A percentile compares a stretch with the other conserved stretches of the same genome.
phyloP scores from a whole-genome alignment of 2,329 filamentous ascomycete genomes.

The Botrytis pseudocinerea region DNA sequence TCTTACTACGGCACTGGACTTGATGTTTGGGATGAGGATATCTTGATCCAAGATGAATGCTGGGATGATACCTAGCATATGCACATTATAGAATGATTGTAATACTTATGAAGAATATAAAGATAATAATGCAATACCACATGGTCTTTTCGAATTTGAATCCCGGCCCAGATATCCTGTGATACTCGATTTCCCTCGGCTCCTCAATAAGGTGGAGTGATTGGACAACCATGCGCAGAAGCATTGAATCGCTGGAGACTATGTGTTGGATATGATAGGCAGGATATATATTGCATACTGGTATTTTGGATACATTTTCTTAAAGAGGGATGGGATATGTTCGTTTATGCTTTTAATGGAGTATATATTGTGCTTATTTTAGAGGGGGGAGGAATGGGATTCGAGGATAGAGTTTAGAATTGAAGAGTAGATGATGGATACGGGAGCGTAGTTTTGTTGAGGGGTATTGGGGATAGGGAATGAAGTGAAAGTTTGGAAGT shows the following conservation, averaged over 20 bases:
- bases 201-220: background rate
- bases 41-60: conserved; percentile 2
- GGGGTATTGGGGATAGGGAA: background rate
- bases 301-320: background rate
- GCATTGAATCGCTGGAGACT: background rate
- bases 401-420: background rate
- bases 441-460: background rate
- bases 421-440: background rate
- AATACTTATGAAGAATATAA: conserved; percentile 21
- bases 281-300: background rate
- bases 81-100: conserved; percentile 17
- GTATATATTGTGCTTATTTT: background rate
- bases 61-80: conserved; percentile 4
- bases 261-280: background rate
- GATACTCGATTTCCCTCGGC: background rate
- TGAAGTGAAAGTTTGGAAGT: background rate
- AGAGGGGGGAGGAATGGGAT: background rate
- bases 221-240: too few relatives aligned
- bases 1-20: conserved; percentile 4
- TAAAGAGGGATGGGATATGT: too few relatives aligned
- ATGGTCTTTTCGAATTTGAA: background rate
- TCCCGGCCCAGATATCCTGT: background rate
- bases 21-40: conserved; percentile 5
- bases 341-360: background rate
- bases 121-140: background rate